Conservation (phyloP, 1,284 basidiomycete species). For the Limonomyces culmigenus region DNA sequence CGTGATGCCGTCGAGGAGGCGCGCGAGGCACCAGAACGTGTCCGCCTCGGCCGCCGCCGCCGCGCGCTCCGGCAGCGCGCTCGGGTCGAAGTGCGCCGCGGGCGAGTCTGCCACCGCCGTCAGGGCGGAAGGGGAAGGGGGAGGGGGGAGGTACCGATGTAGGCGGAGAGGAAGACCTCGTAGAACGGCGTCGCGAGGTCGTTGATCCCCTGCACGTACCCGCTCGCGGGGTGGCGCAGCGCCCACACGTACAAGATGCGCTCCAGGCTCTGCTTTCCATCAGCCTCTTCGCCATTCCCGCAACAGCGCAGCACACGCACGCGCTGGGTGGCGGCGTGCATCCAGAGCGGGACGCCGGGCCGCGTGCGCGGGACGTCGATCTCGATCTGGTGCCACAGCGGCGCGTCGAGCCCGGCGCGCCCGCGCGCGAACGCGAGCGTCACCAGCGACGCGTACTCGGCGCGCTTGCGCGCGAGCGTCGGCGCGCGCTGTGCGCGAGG, state of each 20-base stretch:
- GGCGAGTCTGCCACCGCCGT: constrained; percentile 45
- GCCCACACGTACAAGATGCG: constrained; percentile 95
- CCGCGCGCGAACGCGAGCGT: constrained; percentile 84
- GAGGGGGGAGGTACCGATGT: constrained; percentile 48
- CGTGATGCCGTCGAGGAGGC: constrained; percentile 88
- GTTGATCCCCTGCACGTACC: constrained; percentile 96
- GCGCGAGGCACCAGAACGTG: constrained; percentile 91
- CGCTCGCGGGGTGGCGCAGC: constrained; percentile 89
- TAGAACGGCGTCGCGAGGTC: constrained; percentile 93
- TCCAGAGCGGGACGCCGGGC: constrained; percentile 84
- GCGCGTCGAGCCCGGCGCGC: constrained; percentile 70
- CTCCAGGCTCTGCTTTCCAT: constrained; percentile 56
- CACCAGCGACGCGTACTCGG: constrained; percentile 83
- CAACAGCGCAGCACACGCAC: constrained; percentile 23
- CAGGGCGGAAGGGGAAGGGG: constrained; percentile 3
- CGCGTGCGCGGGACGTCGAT: constrained; percentile 91
- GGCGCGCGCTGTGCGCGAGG: constrained; percentile 62
- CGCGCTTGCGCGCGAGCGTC: constrained; percentile 76
- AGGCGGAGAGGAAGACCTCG: constrained; percentile 82
- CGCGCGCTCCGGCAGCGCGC: constrained; percentile 48
- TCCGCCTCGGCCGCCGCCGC: constrained; percentile 85
- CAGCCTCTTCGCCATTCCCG: constrained; percentile 8
- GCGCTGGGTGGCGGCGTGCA: constrained; percentile 73
- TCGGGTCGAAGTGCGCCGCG: constrained; percentile 75
- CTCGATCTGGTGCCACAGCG: constrained; percentile 97